Percentiles rank a stretch among this genome's conserved stretches.
phyloP scores from a whole-genome alignment of 345 rosid species.

The Carallia brachiata region DNA sequence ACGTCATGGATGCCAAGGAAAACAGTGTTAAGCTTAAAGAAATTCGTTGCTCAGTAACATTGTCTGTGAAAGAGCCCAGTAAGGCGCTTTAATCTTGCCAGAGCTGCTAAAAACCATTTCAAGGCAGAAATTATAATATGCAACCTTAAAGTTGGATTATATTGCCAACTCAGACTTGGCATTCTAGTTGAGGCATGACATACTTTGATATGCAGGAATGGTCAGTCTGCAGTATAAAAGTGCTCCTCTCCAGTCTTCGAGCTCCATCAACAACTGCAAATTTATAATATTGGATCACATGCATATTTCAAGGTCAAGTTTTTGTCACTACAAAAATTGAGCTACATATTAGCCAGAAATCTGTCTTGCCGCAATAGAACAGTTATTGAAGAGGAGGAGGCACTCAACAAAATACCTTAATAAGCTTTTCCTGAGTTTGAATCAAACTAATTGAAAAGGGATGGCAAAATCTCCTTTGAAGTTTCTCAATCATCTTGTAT shows the following conservation, averaged over 20 bases:
- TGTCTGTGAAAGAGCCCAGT: background rate
- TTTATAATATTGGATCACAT: conserved; percentile 18
- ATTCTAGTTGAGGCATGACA: conserved; percentile 24
- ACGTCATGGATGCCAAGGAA: background rate
- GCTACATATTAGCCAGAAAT: background rate
- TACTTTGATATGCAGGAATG: conserved; percentile 82
- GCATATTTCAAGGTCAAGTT: background rate
- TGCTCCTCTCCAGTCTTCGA: conserved; percentile 76
- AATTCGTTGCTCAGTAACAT: too few relatives aligned
- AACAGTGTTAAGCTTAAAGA: too few relatives aligned
- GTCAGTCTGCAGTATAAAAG: conserved; percentile 65
- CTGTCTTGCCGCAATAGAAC: background rate
- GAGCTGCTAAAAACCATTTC: background rate
- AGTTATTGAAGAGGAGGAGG: conserved; percentile 6
- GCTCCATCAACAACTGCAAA: conserved; percentile 73
- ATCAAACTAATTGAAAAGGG: conserved; percentile 64
- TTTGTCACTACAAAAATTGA: background rate
- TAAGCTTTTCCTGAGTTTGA: conserved; percentile 76
- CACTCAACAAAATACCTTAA: conserved; percentile 50
- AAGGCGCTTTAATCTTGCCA: background rate
- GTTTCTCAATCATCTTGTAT: conserved; percentile 58
- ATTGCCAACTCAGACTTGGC: background rate
- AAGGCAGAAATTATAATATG: background rate
- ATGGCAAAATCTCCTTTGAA: conserved; percentile 66
- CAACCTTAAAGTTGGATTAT: background rate